These are phyloP conservation scores for Paraphysoderma sedebokerense DNA, from an alignment of 371 early-diverging fungal genomes.

Conservation along the genomic window DNA sequence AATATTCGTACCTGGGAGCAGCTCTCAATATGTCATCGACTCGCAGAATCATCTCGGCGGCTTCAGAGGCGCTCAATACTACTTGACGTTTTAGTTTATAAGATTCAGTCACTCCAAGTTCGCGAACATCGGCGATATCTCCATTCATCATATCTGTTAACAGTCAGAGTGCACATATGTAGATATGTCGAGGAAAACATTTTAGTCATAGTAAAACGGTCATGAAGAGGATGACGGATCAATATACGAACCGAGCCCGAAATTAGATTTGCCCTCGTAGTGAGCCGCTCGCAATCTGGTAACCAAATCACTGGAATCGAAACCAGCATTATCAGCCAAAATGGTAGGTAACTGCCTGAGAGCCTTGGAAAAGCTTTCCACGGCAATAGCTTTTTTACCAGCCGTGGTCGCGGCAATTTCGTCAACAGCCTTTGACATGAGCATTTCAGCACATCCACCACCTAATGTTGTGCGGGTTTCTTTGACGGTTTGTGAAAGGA, in stretches of 20 bases:
- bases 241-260: conserved; percentile 58
- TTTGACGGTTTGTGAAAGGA: conserved; percentile 86
- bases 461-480: conserved; percentile 95
- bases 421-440: conserved; percentile 93
- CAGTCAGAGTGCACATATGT: not conserved
- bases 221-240: too few species aligned
- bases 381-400: conserved; percentile 93
- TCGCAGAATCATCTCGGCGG: conserved; percentile 97
- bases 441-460: conserved; percentile 95
- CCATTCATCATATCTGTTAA: conserved; percentile 65
- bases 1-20: conserved; percentile 81
- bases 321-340: conserved; percentile 97
- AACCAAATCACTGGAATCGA: conserved; percentile 87
- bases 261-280: conserved; percentile 55
- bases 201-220: too few species aligned
- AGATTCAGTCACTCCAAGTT: conserved; percentile 89
- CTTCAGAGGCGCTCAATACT: conserved; percentile 90
- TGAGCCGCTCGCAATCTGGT: conserved; percentile 85
- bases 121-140: conserved; percentile 64
- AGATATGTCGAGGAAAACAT: not conserved
- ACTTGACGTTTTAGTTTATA: conserved; percentile 97
- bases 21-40: conserved; percentile 98
- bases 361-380: conserved; percentile 91
- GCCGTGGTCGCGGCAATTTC: conserved; percentile 79
- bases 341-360: conserved; percentile 95